Conservation (phyloP, 768 basidiomycete genomes). For the Naematelia encephala region DNA sequence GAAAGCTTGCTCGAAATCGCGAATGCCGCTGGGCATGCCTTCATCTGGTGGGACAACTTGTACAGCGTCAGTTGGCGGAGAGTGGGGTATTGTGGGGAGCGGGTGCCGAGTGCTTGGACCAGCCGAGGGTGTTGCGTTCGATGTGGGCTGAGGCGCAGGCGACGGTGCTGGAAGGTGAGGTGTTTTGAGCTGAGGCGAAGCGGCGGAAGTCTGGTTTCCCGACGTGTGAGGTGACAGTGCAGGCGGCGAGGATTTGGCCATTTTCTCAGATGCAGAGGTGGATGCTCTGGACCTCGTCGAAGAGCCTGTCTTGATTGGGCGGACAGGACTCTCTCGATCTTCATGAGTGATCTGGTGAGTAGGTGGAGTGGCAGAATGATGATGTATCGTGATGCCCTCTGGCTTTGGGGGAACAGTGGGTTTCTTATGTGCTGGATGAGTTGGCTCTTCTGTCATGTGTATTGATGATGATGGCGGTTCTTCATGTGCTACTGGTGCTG, state of each 20-base stretch:
- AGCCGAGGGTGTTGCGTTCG: neutral
- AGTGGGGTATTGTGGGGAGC: constrained; percentile 3
- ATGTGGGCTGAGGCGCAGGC: neutral
- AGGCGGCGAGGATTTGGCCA: constrained; percentile 1
- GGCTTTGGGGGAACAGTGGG: constrained; percentile 5
- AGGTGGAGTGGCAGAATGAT: neutral
- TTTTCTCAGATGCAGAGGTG: constrained; percentile 8
- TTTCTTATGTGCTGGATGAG: constrained; percentile 52
- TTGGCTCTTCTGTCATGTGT: constrained; percentile 69
- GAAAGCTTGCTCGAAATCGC: constrained; percentile 45
- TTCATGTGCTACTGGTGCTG: neutral
- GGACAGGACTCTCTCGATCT: constrained; percentile 3
- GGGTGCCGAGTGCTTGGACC: neutral
- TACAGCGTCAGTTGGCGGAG: constrained; percentile 3
- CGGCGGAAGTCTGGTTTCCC: neutral
- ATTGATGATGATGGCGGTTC: constrained; percentile 12
- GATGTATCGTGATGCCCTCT: neutral
- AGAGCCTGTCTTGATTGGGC: constrained; percentile 18
- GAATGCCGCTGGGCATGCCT: constrained; percentile 20
- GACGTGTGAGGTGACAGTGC: neutral
- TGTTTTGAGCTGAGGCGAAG: neutral
- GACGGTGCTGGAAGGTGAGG: neutral
- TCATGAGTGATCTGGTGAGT: neutral
- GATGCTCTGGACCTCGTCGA: constrained; percentile 21
- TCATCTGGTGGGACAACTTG: neutral